Conservation (phyloP, 768 basidiomycete species). For the Sporobolomyces phaffii region DNA sequence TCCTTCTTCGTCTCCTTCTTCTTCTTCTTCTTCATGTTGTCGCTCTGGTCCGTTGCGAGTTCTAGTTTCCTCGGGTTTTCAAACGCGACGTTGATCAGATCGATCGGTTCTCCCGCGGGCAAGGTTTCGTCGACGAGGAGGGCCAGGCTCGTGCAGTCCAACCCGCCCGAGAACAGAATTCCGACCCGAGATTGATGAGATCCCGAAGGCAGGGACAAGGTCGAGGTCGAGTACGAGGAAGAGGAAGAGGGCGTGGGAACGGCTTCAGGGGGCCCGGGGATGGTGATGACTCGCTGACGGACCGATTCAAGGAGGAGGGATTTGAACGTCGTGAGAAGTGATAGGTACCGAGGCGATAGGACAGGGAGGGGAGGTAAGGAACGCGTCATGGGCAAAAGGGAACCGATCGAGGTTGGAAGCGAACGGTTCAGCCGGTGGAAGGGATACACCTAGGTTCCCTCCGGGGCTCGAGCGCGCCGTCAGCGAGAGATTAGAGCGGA, state of each 20-base stretch:
- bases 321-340: constrained; percentile 39
- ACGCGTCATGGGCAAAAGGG: not conserved
- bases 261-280: too few species aligned
- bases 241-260: too few species aligned
- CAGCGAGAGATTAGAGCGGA: too few species aligned
- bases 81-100: constrained; percentile 41
- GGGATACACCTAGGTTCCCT: constrained; percentile 39
- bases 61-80: constrained; percentile 81
- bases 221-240: too few species aligned
- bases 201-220: not conserved
- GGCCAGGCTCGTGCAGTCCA: constrained; percentile 81
- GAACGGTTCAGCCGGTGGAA: constrained; percentile 40
- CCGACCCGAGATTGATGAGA: constrained; percentile 53
- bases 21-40: constrained; percentile 48
- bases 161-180: constrained; percentile 90
- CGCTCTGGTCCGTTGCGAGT: constrained; percentile 50
- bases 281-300: constrained; percentile 31
- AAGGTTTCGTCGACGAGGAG: constrained; percentile 67
- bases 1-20: constrained; percentile 47
- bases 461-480: too few species aligned
- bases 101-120: constrained; percentile 29
- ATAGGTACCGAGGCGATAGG: constrained; percentile 30
- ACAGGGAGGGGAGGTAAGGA: not conserved
- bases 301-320: constrained; percentile 26
- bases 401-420: constrained; percentile 38